A percentile compares a stretch with the other conserved stretches of the same genome.
Conservation (phyloP, 2,329 filamentous ascomycete species). For the Fusarium chaquense region DNA sequence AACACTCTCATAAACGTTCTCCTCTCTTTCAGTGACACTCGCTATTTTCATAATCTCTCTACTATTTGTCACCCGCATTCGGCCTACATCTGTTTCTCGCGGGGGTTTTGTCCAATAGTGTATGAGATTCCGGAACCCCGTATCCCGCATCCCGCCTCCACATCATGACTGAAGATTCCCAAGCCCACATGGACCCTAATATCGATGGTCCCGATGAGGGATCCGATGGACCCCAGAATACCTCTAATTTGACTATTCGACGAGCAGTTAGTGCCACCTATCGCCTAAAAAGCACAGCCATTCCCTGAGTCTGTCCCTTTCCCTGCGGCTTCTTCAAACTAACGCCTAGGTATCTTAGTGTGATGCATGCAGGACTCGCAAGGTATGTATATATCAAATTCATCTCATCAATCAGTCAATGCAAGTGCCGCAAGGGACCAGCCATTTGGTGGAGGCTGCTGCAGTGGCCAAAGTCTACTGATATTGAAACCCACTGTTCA, state of each 20-base stretch:
- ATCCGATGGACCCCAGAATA: constrained; percentile 41
- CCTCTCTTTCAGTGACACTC: neutral
- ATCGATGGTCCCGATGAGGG: constrained; percentile 41
- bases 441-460: constrained; percentile 3
- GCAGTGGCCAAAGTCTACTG: constrained; percentile 1
- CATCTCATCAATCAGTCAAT: constrained; percentile 27
- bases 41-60: neutral
- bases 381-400: constrained; percentile 46
- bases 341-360: constrained; percentile 45
- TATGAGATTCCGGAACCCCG: constrained; percentile 19
- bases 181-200: constrained; percentile 27
- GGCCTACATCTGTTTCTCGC: neutral
- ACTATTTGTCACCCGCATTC: neutral
- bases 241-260: constrained; percentile 38
- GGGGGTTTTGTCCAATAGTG: neutral
- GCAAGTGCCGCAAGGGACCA: neutral
- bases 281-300: constrained; percentile 2
- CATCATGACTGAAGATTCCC: constrained; percentile 35
- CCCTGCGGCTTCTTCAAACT: constrained; percentile 16
- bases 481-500: neutral
- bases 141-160: neutral
- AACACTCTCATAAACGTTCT: neutral
- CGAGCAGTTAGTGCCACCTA: constrained; percentile 43
- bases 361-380: constrained; percentile 51
- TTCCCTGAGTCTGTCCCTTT: neutral